Base-by-base conservation (phyloP, 768 basidiomycete genomes). In the Tricholoma furcatifolium region DNA sequence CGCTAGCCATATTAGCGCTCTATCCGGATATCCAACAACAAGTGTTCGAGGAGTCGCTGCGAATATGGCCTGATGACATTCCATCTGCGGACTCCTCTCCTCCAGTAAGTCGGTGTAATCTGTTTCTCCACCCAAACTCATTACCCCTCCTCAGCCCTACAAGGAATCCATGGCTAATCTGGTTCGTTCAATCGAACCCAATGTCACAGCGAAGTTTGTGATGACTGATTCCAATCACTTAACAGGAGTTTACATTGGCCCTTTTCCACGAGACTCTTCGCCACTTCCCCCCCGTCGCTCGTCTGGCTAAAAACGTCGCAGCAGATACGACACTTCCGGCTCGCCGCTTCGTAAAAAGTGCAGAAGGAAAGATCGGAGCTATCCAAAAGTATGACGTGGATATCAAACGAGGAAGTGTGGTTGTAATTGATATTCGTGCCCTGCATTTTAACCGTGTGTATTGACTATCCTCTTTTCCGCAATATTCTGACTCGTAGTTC, bases 21-120 rank as follows among this genome's bases (percentile, higher is more conserved):
- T 64, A 81, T 57, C 80, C 80, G 2, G 76, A 77, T 0, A 67
- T 68, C 30, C 82, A 84, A 58, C 63, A 72, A 23, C 76, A 69
- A 49, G 57, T 83, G 0, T 74, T 70, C 43, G 68, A 76, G 31
- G 79, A 82, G 48, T 61, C 71, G 5, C 31, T 46, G 6, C 50
- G 43, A 14, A 38, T 76, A n/a, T 79, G 78, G 74, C 76, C 77
- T 9, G 57, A 66, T 4, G 70, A 68, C 14, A 47, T 49, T 6
- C 67, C 75, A 6, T 56, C 63, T 11, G 43, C 58, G 9, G 59
- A 47, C 5, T 46, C 61, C 5, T 46, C 61, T 34, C 30, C 59
- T 38, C 62, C 67, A 4, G 76, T 78, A 57, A 43, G 70, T 55
- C 4, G 15, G 31, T 18, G 10, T 3, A 21, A 8, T 27, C n/a